Evolutionary conservation across 176 grass and related monocot genomes (phyloP).

Genomic region (Poa pratensis): DNA sequence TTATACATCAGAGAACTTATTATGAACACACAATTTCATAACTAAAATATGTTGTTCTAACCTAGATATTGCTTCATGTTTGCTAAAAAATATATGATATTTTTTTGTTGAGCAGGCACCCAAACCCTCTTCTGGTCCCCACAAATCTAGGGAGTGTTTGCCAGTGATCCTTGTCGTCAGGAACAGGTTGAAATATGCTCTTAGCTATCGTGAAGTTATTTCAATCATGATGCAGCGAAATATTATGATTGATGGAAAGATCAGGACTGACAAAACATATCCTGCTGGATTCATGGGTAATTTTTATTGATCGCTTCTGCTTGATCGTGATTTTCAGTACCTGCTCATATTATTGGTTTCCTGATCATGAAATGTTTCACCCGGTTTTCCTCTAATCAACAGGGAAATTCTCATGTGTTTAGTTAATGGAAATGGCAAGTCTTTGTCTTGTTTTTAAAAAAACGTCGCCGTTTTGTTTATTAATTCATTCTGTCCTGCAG

Average conservation of each 20-base stretch:
- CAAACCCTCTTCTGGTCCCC: slow-evolving; percentile 3
- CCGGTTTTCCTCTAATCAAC: too few species aligned
- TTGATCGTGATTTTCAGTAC: background rate
- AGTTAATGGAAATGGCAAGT: too few species aligned
- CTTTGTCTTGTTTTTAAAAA: too few species aligned
- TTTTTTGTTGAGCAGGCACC: slow-evolving; percentile 4
- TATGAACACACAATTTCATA: background rate
- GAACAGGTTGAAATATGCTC: slow-evolving; percentile 15
- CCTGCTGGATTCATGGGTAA: slow-evolving; percentile 16
- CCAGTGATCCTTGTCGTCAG: background rate
- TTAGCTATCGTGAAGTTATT: slow-evolving; percentile 6
- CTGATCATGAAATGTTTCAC: background rate
- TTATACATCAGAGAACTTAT: background rate
- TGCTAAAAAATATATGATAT: background rate
- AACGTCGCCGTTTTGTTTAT: background rate
- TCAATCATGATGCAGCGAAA: slow-evolving; percentile 15
- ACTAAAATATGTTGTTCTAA: background rate
- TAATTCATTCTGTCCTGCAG: slow-evolving; percentile 22
- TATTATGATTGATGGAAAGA: slow-evolving; percentile 10
- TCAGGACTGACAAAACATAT: slow-evolving; percentile 25
- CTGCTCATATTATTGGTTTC: background rate
- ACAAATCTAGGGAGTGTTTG: slow-evolving; percentile 16
- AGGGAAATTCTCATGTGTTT: too few species aligned
- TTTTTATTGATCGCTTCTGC: background rate
- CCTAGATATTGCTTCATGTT: background rate